Evolutionary conservation across 495 filamentous ascomycete genomes (phyloP), one percentile per base, ranked within the genome.

Genomic region (Usnea hakonensis): DNA sequence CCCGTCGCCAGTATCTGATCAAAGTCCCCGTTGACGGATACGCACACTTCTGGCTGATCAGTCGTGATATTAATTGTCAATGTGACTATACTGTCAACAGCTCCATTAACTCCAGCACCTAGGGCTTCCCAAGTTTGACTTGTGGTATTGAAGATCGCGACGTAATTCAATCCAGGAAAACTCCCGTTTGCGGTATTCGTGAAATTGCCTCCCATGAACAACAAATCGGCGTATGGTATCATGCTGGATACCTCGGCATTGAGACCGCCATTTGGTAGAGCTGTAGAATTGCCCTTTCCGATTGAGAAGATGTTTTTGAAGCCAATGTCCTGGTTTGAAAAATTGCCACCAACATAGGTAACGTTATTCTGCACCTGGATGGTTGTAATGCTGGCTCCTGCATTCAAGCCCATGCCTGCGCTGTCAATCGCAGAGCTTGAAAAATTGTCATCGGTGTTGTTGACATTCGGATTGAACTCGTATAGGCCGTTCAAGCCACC

Each of bases 201-300:
- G 71, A 99, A 99, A 64, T 83, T 81, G 43, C 94, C 94, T 35
- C 91, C 94, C 43, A 95, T 85, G 65, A 90, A 99, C 32, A 97
- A 71, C 33, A 76, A 73, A 57, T 82, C 80, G 54, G 80, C 84
- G 57, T 87, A 80, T 6, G 81, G 66, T 60, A 86, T 79, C 75
- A 95, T 80, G n/a, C 86, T 78, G 50, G 81, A 68, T 30, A 97
- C 90, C 64, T 83, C 79, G n/a, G 81, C 85, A 68, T 97, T 92
- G 41, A 99, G 79, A 6, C 95, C 93, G 53, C 86, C 85, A 52
- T 83, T 83, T 11, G 87, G 74, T 55, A 89, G 70, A 58, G 83
- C 67, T 13, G 79, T 79, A 5, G 82, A 80, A 62, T 88, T 85
- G n/a, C 79, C 77, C 58, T 79, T 83, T 56, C 81, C 78, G 63